phyloP scores from a whole-genome alignment of 768 basidiomycete genomes.

The Pleurotus cornucopiae region DNA sequence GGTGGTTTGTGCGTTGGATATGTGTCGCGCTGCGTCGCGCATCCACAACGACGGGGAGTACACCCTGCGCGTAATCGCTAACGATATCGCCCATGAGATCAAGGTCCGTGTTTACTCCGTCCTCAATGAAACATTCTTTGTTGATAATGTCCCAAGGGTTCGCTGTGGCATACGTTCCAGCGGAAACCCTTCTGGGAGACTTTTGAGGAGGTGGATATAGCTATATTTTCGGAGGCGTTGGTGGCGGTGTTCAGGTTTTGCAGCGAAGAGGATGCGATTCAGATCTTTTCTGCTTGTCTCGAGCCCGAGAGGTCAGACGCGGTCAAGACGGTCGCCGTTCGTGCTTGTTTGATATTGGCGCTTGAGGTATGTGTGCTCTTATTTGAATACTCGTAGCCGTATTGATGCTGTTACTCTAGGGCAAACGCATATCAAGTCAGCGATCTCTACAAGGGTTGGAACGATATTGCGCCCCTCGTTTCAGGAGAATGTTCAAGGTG shows the following conservation, averaged over 20 bases:
- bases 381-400: not conserved
- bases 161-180: conserved; percentile 27
- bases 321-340: conserved; percentile 73
- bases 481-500: conserved; percentile 54
- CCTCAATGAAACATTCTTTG: not conserved
- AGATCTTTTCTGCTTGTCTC: conserved; percentile 60
- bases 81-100: conserved; percentile 76
- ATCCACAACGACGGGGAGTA: conserved; percentile 48
- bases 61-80: conserved; percentile 60
- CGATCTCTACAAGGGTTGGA: conserved; percentile 46
- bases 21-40: conserved; percentile 68
- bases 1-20: conserved; percentile 69
- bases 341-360: conserved; percentile 64
- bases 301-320: conserved; percentile 78
- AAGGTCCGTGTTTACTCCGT: conserved; percentile 42
- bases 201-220: conserved; percentile 69
- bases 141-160: conserved; percentile 16
- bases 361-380: conserved; percentile 47
- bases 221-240: conserved; percentile 70
- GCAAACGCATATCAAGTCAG: conserved; percentile 56
- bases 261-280: conserved; percentile 54
- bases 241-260: conserved; percentile 70
- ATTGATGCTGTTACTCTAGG: not conserved
- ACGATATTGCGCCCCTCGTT: conserved; percentile 37
- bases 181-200: conserved; percentile 71